Conservation (phyloP, 2,329 filamentous ascomycete species). For the Ceratocystis alfenasii region DNA sequence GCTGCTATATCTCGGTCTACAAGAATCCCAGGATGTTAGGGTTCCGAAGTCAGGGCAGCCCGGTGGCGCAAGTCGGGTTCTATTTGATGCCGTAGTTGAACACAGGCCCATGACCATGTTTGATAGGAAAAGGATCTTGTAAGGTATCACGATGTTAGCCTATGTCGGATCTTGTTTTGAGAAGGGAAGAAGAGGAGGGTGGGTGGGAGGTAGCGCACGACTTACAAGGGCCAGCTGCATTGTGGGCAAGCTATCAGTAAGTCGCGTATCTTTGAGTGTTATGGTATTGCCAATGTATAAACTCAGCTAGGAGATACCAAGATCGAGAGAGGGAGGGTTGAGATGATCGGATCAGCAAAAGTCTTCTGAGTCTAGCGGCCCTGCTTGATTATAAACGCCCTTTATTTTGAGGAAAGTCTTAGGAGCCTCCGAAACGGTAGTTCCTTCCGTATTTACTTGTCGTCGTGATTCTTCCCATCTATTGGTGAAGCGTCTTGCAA, state of each 20-base stretch:
- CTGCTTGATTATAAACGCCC: constrained; percentile 4
- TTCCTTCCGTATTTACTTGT: constrained; percentile 1
- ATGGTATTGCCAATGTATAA: background rate
- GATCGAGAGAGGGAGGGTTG: background rate
- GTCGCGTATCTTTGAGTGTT: background rate
- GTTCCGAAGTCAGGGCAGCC: background rate
- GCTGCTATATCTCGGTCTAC: background rate
- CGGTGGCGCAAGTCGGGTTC: background rate
- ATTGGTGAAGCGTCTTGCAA: constrained; percentile 5
- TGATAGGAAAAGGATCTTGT: background rate
- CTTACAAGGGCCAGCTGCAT: background rate
- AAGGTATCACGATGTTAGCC: background rate
- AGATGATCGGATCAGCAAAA: background rate
- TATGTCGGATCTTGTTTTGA: background rate
- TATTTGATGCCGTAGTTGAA: background rate
- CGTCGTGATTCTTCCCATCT: background rate
- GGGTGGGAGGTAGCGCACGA: background rate
- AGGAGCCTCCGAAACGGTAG: background rate
- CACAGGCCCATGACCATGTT: background rate
- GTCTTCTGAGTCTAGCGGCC: background rate
- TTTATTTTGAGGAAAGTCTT: background rate
- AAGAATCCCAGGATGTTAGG: background rate
- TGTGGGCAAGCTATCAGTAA: background rate
- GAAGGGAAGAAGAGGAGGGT: background rate
- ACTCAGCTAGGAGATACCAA: background rate